These are phyloP conservation scores for Dothistroma septosporum DNA, from an alignment of 2,329 filamentous ascomycete genomes.

Conservation along the genomic window DNA sequence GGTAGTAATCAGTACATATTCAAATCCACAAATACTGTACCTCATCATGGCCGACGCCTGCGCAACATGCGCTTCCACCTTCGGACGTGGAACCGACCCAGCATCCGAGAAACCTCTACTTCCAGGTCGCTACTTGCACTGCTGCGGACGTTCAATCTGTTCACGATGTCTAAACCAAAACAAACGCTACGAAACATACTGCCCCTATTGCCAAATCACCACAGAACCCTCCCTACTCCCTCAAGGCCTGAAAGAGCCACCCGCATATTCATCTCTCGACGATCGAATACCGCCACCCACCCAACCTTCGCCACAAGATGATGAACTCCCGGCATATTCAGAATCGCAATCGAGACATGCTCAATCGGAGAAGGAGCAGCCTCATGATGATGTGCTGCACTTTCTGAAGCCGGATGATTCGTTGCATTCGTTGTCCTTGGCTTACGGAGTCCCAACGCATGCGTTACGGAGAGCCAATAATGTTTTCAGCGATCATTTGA, in stretches of 20 bases:
- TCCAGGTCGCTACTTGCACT: constrained; percentile 59
- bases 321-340: constrained; percentile 46
- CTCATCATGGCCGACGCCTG: constrained; percentile 26
- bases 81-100: constrained; percentile 22
- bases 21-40: not conserved
- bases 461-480: constrained; percentile 64
- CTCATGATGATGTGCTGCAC: constrained; percentile 64
- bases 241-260: constrained; percentile 65
- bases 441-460: constrained; percentile 63
- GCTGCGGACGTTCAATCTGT: constrained; percentile 69
- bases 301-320: constrained; percentile 24
- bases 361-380: constrained; percentile 36
- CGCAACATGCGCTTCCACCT: constrained; percentile 33
- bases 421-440: constrained; percentile 63
- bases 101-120: constrained; percentile 56
- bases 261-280: constrained; percentile 51
- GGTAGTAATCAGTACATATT: not conserved
- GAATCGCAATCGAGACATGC: constrained; percentile 22
- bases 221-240: constrained; percentile 56
- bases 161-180: constrained; percentile 66
- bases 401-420: constrained; percentile 70
- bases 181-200: constrained; percentile 61
- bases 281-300: constrained; percentile 14
- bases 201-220: constrained; percentile 74
- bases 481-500: constrained; percentile 65